These are phyloP conservation scores for Podospora pseudoanserina DNA, from an alignment of 495 filamentous ascomycete genomes.

Conservation along the genomic window DNA sequence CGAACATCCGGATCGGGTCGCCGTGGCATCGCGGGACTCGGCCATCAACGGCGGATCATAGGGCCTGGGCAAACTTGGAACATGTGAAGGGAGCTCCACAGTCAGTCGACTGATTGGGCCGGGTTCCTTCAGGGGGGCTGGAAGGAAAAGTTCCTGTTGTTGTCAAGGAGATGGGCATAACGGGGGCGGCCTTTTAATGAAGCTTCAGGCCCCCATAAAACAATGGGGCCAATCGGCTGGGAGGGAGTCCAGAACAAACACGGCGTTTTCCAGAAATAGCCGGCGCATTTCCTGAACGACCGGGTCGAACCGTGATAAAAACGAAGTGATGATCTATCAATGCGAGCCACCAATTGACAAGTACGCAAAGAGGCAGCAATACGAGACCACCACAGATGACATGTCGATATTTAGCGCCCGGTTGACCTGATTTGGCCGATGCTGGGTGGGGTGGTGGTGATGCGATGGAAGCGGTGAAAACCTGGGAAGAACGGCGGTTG, in stretches of 20 bases:
- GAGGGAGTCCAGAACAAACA: not conserved
- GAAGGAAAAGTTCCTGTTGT: not conserved
- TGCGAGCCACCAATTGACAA: not conserved
- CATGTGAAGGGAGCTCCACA: not conserved
- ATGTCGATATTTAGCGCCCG: not conserved
- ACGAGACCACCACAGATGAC: not conserved
- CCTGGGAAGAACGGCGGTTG: not conserved
- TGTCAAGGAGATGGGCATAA: not conserved
- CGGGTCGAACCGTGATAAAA: not conserved
- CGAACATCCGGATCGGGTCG: not conserved
- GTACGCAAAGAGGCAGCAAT: not conserved
- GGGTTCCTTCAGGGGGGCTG: not conserved
- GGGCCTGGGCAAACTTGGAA: constrained; percentile 6
- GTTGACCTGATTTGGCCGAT: not conserved
- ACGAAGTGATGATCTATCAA: not conserved
- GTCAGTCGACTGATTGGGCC: not conserved
- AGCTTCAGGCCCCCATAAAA: not conserved
- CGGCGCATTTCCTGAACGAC: not conserved
- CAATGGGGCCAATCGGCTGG: constrained; percentile 9
- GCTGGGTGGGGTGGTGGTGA: not conserved
- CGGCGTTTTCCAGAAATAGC: constrained; percentile 5
- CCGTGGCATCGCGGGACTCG: not conserved
- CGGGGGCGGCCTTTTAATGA: constrained; percentile 8
- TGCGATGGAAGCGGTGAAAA: not conserved
- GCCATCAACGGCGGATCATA: not conserved